A percentile compares a stretch with the other conserved stretches of the same genome.
These are phyloP conservation scores for Monsonia emarginata DNA, from an alignment of 441 rosid genomes.

Conservation along the genomic window DNA sequence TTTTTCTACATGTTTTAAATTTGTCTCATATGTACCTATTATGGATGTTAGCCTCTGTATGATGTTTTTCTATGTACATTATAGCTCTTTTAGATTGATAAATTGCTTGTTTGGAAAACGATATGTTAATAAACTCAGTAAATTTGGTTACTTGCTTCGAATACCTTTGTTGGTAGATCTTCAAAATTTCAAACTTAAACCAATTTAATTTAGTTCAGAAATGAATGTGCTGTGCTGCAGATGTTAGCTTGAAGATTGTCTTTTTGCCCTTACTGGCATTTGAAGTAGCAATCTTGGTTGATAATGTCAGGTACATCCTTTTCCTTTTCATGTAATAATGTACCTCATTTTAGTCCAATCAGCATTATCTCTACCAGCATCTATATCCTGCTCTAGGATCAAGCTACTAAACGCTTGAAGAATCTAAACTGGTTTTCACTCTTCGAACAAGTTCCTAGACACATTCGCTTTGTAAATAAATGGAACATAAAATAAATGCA, in stretches of 20 bases:
- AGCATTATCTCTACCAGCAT: not conserved
- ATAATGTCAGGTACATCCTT: conserved; percentile 49
- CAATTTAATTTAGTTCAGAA: conserved; percentile 4
- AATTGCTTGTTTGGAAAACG: not conserved
- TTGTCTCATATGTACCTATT: not conserved
- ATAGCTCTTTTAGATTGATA: not conserved
- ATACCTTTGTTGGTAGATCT: not conserved
- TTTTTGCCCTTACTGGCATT: conserved; percentile 50
- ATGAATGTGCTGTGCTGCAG: conserved; percentile 33
- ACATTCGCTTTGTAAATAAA: not conserved
- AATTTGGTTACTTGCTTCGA: not conserved
- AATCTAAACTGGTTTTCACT: not conserved
- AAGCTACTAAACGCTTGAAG: not conserved
- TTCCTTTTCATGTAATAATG: conserved; percentile 7
- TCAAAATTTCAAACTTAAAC: not conserved
- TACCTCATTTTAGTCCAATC: not conserved
- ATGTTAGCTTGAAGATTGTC: conserved; percentile 46
- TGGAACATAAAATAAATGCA: not conserved
- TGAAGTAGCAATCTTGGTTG: conserved; percentile 47
- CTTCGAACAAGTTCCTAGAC: not conserved
- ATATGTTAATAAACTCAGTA: not conserved
- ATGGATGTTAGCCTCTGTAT: not conserved
- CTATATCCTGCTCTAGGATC: not conserved
- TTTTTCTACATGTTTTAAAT: not conserved
- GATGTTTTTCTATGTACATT: too few relatives aligned